Evolutionary conservation across 192 early-diverging fungal genomes (phyloP).

Genomic region (Chytriomyces sp.): DNA sequence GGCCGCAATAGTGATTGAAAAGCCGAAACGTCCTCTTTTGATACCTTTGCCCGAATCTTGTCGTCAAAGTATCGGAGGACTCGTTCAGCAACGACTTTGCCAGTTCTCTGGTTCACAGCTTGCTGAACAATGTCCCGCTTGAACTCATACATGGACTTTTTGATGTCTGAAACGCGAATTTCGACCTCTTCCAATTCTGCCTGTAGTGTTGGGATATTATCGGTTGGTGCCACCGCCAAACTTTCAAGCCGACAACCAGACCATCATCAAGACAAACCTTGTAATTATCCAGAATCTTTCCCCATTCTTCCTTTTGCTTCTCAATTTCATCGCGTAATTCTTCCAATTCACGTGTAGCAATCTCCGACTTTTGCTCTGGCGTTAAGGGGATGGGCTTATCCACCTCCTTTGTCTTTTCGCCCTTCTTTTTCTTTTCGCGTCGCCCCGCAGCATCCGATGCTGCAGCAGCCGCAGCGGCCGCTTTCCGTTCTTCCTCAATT

Average conservation of each 20-base stretch:
- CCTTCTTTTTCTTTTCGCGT: conserved; percentile 55
- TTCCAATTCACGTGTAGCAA: conserved; percentile 62
- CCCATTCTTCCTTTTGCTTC: conserved; percentile 63
- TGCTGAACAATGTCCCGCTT: conserved; percentile 55
- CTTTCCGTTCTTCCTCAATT: conserved; percentile 26
- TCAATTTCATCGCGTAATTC: conserved; percentile 66
- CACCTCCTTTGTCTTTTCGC: conserved; percentile 47
- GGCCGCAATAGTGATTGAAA: neutral
- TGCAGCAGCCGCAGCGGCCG: neutral
- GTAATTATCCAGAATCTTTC: conserved; percentile 58
- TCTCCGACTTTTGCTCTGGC: conserved; percentile 62
- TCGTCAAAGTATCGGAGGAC: conserved; percentile 63
- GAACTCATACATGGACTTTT: conserved; percentile 64
- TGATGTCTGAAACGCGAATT: conserved; percentile 54
- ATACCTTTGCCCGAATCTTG: conserved; percentile 56
- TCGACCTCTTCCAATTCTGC: conserved; percentile 67
- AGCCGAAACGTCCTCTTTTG: neutral
- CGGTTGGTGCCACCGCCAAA: too few relatives aligned
- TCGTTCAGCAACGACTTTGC: conserved; percentile 59
- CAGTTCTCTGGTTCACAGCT: conserved; percentile 53
- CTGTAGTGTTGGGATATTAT: conserved; percentile 7
- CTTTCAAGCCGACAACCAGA: neutral
- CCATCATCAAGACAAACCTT: conserved; percentile 26
- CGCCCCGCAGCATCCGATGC: conserved; percentile 4
- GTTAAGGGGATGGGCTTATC: conserved; percentile 53